A percentile compares a stretch with the other conserved stretches of the same genome.
Conservation (phyloP, 306 rosid species). For the Castanea mollissima region DNA sequence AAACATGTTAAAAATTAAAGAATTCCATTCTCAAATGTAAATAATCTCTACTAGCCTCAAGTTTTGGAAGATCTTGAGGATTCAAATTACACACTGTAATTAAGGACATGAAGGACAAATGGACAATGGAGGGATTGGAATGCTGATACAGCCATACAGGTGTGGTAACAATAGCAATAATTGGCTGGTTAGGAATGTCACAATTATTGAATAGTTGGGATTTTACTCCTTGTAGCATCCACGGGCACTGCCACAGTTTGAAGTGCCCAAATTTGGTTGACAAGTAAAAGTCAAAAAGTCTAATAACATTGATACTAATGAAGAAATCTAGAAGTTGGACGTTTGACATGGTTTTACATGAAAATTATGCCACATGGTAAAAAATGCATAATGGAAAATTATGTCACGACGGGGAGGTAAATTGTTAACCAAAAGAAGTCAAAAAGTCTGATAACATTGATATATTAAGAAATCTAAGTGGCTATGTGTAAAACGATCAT, state of each 20-base stretch:
- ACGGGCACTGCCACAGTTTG: slow-evolving; percentile 82
- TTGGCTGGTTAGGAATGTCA: too few species aligned
- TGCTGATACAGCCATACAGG: slow-evolving; percentile 35
- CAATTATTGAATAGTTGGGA: slow-evolving; percentile 25
- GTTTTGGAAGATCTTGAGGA: slow-evolving; percentile 89
- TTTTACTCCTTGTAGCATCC: slow-evolving; percentile 91
- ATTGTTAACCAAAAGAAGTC: too few species aligned
- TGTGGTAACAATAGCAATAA: slow-evolving; percentile 59
- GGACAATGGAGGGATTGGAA: slow-evolving; percentile 60
- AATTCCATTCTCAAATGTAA: not conserved
- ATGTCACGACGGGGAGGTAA: too few species aligned
- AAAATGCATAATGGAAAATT: too few species aligned
- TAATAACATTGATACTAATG: too few species aligned
- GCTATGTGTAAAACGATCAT: too few species aligned
- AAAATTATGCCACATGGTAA: too few species aligned
- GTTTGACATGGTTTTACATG: too few species aligned
- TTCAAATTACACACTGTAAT: slow-evolving; percentile 71
- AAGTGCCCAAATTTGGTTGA: slow-evolving; percentile 77
- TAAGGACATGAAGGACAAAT: slow-evolving; percentile 39
- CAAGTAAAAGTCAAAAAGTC: slow-evolving; percentile 11
- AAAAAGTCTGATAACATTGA: too few species aligned
- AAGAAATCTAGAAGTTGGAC: too few species aligned
- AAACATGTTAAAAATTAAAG: not conserved
- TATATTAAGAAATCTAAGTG: too few species aligned
- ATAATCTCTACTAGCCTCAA: slow-evolving; percentile 78